Base-by-base conservation (phyloP, 352 stramenopile species). In the Pythium graminicola region DNA sequence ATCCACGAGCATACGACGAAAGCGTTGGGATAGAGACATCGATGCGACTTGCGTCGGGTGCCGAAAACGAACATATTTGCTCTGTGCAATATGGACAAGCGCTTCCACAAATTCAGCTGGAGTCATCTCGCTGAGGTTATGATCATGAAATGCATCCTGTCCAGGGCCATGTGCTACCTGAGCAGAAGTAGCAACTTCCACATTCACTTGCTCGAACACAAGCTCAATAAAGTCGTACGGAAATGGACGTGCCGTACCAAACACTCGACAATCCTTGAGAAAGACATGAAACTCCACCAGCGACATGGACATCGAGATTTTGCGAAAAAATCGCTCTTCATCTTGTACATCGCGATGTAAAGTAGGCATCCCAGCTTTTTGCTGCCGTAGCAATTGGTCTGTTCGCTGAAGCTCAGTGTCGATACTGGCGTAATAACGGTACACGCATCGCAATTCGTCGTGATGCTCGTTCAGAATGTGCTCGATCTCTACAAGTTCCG, bases 211-310 rank as follows among this genome's bases (percentile, higher is more conserved):
- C 39, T 80, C 73, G 31, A 86, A 81, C 1, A 81, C 64, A 1
- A 48, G 54, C 47, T 80, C 64, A 27, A 86, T 61, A 11, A 80
- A 83, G 17, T 65, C 67, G 61, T 86, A 85, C 7, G 76, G 76
- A 41, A 86, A 86, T 13, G 71, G 48, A 22, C 53, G 61, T 28
- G 63, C 45, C 9, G 64, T 68, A 8, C 76, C 76, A 50, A 85
- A 85, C n/a, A 83, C 64, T 23, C 71, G 65, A 22, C 71, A 85
- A 32, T 89, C 77, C 48, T 89, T 86, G 13, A 89, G 60, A 33
- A 89, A 82, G 3, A 64, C 39, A 31, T 78, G 65, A 53, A 85
- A 89, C 50, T 89, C 75, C 11, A 69, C 50, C 6, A 89, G 59
- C 2, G 75, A 86, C 73, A 89, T 86, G 11, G 63, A 76, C 22